phyloP scores from a whole-genome alignment of 192 early-diverging fungal species.

The Backusella australiensis region DNA sequence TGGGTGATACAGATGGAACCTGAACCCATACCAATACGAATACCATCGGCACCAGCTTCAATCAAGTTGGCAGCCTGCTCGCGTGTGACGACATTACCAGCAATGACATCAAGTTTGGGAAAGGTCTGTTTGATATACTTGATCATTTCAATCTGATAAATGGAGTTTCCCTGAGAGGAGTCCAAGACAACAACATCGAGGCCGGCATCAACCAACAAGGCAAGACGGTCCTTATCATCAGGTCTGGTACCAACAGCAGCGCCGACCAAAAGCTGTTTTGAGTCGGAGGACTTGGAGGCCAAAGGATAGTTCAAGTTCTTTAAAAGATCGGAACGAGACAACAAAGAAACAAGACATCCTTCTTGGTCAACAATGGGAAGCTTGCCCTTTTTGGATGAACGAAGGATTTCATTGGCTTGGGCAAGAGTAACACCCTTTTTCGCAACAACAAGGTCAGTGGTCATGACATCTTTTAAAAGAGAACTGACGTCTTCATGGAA shows the following conservation, averaged over 20 bases:
- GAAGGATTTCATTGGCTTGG: conserved; percentile 88
- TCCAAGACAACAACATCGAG: conserved; percentile 94
- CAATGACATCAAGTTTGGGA: conserved; percentile 86
- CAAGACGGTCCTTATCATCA: conserved; percentile 83
- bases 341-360: conserved; percentile 84
- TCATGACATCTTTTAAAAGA: conserved; percentile 83
- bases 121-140: conserved; percentile 87
- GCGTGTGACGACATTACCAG: conserved; percentile 95
- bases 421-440: conserved; percentile 82
- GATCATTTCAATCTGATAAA: conserved; percentile 94
- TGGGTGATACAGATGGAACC: conserved; percentile 98
- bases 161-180: conserved; percentile 92
- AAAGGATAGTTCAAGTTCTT: conserved; percentile 95
- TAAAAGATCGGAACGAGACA: conserved; percentile 93
- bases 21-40: conserved; percentile 89
- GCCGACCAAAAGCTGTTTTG: conserved; percentile 91
- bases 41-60: conserved; percentile 89
- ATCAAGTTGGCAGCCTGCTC: conserved; percentile 91
- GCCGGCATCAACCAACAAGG: conserved; percentile 86
- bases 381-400: conserved; percentile 93
- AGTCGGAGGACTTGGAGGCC: conserved; percentile 76
- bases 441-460: conserved; percentile 83
- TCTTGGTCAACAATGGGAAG: conserved; percentile 88
- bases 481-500: conserved; percentile 73
- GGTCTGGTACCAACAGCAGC: conserved; percentile 91